Evolutionary conservation across 768 basidiomycete species (phyloP), one percentile per base, ranked within the genome.

Genomic region (Leccinum sublutescens): DNA sequence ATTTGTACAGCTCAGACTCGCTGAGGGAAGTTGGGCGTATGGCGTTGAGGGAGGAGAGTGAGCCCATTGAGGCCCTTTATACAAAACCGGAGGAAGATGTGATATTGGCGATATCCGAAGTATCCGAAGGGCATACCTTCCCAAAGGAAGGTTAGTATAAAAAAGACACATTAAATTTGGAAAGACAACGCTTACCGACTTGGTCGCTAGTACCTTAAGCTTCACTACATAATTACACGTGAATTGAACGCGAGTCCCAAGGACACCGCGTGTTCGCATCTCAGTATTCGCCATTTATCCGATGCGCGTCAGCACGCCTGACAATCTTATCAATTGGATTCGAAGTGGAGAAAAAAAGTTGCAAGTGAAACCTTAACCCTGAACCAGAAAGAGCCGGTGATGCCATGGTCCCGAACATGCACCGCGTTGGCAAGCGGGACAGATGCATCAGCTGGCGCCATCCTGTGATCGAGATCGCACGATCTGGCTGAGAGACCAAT

Each of bases 181-280:
- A 50, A 52, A 60, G 50, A 63, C 62, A 58, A 63, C 67, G 57
- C 64, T 61, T 59, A 72, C 70, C 68, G 63, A 62, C 59, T 43
- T 67, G 50, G 64, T 69, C 71, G 71, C 69, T 56, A 69, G 66
- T 69, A 34, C 61, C 58, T 68, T 61, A 64, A 54, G 47, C 51
- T 65, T 68, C 69, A 73, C 71, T 63, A 73, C 68, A 64, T 62
- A 62, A 40, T 51, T 63, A 71, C 69, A 66, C 69, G 69, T 63
- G 71, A 59, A 43, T 12, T 33, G 71, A 60, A 50, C 25, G 23
- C 21, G 29, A 10, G 50, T 10, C 64, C 67, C 71, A 66, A 65
- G 55, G 73, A 64, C 69, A 73, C 68, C 71, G 62, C 53, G 61
- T 62, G 55, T 55, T 68, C 55, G 59, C 34, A 61, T 59, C 55